Evolutionary conservation across 2,329 filamentous ascomycete species (phyloP).

Genomic region (Fusarium pseudoanthophilum): DNA sequence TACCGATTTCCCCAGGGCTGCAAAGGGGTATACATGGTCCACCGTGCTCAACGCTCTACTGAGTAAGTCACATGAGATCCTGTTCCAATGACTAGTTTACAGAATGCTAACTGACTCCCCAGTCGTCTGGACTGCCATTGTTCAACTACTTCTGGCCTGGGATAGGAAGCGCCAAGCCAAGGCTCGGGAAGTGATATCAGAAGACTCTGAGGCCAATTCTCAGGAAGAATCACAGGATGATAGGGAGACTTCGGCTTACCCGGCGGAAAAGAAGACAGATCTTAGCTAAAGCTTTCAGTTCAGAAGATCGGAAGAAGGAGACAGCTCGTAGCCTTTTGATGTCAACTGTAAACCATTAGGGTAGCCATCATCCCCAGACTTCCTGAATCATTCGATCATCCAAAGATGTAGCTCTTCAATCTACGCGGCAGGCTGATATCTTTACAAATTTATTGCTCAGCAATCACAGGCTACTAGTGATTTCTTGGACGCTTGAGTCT

Average conservation of each 20-base stretch:
- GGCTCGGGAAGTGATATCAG: background rate
- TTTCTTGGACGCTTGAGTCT: rapidly evolving
- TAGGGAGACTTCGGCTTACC: rapidly evolving
- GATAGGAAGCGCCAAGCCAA: background rate
- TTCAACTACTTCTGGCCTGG: background rate
- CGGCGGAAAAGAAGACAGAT: background rate
- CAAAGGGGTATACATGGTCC: background rate
- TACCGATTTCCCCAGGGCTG: background rate
- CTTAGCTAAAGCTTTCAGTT: background rate
- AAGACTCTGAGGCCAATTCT: background rate
- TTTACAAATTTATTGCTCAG: background rate
- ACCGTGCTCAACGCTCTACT: background rate
- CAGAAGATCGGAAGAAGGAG: no score
- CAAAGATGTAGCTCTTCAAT: background rate
- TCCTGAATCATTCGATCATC: background rate
- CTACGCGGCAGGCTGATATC: rapidly evolving
- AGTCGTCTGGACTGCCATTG: background rate
- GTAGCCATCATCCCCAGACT: no score
- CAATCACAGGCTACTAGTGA: background rate
- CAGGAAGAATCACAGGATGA: background rate
- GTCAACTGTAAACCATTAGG: background rate
- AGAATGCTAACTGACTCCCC: background rate
- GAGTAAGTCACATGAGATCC: background rate
- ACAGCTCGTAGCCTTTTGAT: no score
- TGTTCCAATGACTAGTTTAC: rapidly evolving